Base-by-base conservation (phyloP, 202 grass and related monocot species). In the Schoenoplectus tabernaemontani region DNA sequence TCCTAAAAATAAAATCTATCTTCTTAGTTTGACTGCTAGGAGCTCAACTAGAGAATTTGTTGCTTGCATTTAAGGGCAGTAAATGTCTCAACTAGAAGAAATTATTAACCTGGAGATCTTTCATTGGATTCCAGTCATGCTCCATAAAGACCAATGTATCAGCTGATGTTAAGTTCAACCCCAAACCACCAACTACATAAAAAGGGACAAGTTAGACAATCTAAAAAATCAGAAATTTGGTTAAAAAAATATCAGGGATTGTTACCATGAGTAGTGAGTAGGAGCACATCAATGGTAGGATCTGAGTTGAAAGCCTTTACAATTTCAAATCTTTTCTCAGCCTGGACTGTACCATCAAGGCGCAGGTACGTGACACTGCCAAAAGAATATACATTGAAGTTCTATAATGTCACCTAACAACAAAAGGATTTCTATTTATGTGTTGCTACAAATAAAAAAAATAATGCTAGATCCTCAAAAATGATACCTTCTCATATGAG, bases 41-140 rank as follows among this genome's bases (percentile, higher is more conserved):
- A 57, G 43, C 41, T 33, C 9, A 54, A 36, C 7, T 26, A 10
- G 10, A 46, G 20, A 75, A 75, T 30, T 28, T 47, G 23, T 24
- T 28, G 41, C 42, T 47, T 70, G 66, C 41, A 70, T 12, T 50
- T 75, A 75, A 36, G 47, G 26, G 28, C 44, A 75, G 46, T 44
- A n/a, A n/a, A n/a, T 23, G 4, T 20, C 37, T 56, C 60, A 44
- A 9, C 28, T 46, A 59, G 2, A 88, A 75, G 63, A 28, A 71
- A 60, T 72, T 80, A 79, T 68, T 24, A 82, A 99, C 96, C 90
- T 99, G 96, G 24, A 95, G 96, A 85, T 99, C 96, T 86, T 87
- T 95, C 96, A 99, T 99, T 46, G 91, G 96, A 66, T 99, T 99
- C 96, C 96, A 99, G 76, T 99, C 96, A 87, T 99, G 96, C 83